Base-by-base conservation (phyloP, 1,284 basidiomycete genomes). In the Rhodotorula sp. region DNA sequence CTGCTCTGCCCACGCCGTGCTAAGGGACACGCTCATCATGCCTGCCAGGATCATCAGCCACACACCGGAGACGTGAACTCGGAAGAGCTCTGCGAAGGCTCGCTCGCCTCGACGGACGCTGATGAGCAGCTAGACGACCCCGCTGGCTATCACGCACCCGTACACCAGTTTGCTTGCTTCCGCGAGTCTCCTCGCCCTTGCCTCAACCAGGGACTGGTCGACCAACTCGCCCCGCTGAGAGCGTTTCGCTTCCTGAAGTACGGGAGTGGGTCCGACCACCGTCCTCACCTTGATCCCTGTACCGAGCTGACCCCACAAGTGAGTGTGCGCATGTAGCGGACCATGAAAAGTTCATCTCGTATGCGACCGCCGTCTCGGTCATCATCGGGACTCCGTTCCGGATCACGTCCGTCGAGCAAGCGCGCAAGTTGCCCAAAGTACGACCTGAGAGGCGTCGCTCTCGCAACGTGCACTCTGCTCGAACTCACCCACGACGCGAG, bases 341-440 rank as follows among this genome's bases (percentile, higher is more conserved):
- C 2, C 23, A 31, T 14, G n/a, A 48, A 16, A 34, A 72, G 38
- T 45, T 45, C 50, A 69, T 74, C 47, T 45, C 68, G 2, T 78
- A 78, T 56, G 67, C 71, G 8, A 72, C 68, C 1, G 76, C 73
- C 3, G 63, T 71, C 50, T 67, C 68, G 21, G 70, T 64, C 7
- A 74, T 78, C 52, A 77, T 77, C 49, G 69, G 74, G 1, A 72
- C 69, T 18, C 77, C 76, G 1, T 73, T 69, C 55, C 61, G 57
- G n/a, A 71, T 77, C 26, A 60, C 70, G 34, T 67, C 64, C 15
- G 67, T 54, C 8, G 67, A 73, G 31, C 72, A 78, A 52, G 74
- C 76, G 21, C 60, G 50, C 34, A 43, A 23, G 19, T 31, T 74
- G 12, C 72, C 69, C 16, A 66, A 69, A 34, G 72, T 74, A 28